These are phyloP conservation scores for Magnolia officinalis DNA, from an alignment of 164 flowering plant species.

Conservation along the genomic window DNA sequence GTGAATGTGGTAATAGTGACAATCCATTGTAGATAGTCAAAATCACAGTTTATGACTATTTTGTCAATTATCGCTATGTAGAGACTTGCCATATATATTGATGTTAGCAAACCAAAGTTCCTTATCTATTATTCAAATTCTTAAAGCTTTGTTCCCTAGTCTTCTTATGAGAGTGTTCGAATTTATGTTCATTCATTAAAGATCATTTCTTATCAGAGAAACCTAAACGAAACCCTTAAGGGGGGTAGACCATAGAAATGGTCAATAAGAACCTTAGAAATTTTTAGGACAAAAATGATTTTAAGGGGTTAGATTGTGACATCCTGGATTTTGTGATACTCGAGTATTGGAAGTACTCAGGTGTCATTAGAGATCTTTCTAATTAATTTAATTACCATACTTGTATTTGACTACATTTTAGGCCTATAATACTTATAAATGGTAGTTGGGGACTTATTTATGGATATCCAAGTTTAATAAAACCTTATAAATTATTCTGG, in stretches of 20 bases:
- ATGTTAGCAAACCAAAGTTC: slow-evolving; percentile 64
- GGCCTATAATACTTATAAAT: no score
- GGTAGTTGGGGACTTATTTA: no score
- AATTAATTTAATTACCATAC: no score
- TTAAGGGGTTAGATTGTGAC: no score
- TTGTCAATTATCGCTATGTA: slow-evolving; percentile 36
- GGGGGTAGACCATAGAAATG: slow-evolving; percentile 20
- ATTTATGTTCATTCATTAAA: slow-evolving; percentile 53
- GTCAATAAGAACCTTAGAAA: no score
- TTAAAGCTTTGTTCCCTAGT: slow-evolving; percentile 78
- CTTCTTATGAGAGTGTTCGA: slow-evolving; percentile 81
- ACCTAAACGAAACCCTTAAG: slow-evolving; percentile 91
- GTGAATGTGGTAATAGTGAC: slow-evolving; percentile 21
- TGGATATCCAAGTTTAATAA: no score
- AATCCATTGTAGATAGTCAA: slow-evolving; percentile 29
- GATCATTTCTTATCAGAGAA: slow-evolving; percentile 81
- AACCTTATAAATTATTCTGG: no score
- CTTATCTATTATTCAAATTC: slow-evolving; percentile 46
- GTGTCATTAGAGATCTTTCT: no score
- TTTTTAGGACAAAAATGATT: no score
- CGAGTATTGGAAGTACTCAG: no score
- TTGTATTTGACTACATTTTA: no score
- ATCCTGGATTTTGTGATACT: no score
- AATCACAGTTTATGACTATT: slow-evolving; percentile 61
- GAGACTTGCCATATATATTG: slow-evolving; percentile 39